These are phyloP conservation scores for Gnomoniopsis sp. DNA, from an alignment of 2,329 filamentous ascomycete genomes.

Conservation along the genomic window DNA sequence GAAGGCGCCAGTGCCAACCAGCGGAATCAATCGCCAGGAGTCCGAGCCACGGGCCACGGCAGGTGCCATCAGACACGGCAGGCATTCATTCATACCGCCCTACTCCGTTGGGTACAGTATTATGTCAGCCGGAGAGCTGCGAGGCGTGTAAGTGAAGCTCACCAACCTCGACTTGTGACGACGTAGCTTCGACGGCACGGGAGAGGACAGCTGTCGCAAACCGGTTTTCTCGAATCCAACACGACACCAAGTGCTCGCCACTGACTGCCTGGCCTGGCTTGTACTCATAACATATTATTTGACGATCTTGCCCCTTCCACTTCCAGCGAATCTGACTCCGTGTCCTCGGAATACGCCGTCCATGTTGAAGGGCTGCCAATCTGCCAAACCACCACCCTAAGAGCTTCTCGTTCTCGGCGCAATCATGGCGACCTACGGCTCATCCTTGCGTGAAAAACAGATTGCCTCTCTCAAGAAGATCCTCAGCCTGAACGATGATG, in stretches of 20 bases:
- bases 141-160: conserved; percentile 1
- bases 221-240: neutral
- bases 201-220: conserved; percentile 9
- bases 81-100: neutral
- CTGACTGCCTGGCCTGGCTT: neutral
- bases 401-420: conserved; percentile 12
- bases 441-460: conserved; percentile 48
- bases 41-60: neutral
- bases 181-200: neutral
- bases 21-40: neutral
- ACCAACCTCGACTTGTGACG: neutral
- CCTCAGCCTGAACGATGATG: conserved; percentile 84
- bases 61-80: neutral
- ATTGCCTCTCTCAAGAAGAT: conserved; percentile 92
- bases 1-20: neutral
- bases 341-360: neutral
- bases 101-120: neutral
- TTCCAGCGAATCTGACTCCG: neutral
- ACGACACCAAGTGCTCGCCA: neutral
- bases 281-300: neutral
- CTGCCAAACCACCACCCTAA: conserved; percentile 4
- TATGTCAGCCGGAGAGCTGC: conserved; percentile 5
- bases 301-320: neutral
- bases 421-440: conserved; percentile 44
- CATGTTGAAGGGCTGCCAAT: conserved; percentile 12